These are phyloP conservation scores for Fusarium protoensiforme DNA, from an alignment of 2,329 filamentous ascomycete genomes.

Conservation along the genomic window DNA sequence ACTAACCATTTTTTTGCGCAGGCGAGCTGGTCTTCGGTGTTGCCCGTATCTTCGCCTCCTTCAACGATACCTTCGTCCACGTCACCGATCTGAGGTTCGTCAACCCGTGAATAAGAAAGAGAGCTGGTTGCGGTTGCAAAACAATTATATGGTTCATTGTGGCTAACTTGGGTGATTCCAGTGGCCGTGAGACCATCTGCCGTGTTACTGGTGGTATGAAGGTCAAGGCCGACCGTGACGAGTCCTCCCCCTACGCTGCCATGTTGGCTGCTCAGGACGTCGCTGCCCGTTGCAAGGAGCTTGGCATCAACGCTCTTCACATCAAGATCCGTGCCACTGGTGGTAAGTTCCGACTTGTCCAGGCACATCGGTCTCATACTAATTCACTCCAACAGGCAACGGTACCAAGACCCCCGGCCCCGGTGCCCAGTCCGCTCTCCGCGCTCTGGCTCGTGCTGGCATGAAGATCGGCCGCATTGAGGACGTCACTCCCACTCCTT, in stretches of 20 bases:
- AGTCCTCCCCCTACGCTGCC: slow-evolving; percentile 99
- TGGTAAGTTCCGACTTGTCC: slow-evolving; percentile 67
- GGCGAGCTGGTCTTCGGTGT: slow-evolving; percentile 98
- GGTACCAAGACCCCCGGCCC: slow-evolving; percentile 99
- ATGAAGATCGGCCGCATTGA: slow-evolving; percentile 99
- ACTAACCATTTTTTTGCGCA: slow-evolving; percentile 49
- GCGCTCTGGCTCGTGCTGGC: slow-evolving; percentile 96
- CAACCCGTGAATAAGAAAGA: slow-evolving; percentile 37
- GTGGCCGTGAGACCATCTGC: slow-evolving; percentile 99
- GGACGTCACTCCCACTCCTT: slow-evolving; percentile 99
- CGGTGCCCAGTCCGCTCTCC: slow-evolving; percentile 98
- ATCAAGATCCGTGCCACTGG: slow-evolving; percentile 99
- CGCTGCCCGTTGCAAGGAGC: slow-evolving; percentile 82
- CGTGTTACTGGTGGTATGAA: slow-evolving; percentile 99
- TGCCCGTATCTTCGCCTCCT: slow-evolving; percentile 94
- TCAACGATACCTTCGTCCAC: slow-evolving; percentile 96
- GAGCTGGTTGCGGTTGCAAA: slow-evolving; percentile 12
- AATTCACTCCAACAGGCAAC: slow-evolving; percentile 72
- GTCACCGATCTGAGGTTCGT: slow-evolving; percentile 97
- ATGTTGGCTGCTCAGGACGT: slow-evolving; percentile 99
- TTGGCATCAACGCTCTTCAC: slow-evolving; percentile 90
- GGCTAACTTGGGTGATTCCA: slow-evolving; percentile 69
- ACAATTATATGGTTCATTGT: slow-evolving; percentile 32
- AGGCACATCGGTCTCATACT: not conserved
- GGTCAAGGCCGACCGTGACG: slow-evolving; percentile 99